Conservation (phyloP, 345 rosid species). For the Melastoma malabathricum region DNA sequence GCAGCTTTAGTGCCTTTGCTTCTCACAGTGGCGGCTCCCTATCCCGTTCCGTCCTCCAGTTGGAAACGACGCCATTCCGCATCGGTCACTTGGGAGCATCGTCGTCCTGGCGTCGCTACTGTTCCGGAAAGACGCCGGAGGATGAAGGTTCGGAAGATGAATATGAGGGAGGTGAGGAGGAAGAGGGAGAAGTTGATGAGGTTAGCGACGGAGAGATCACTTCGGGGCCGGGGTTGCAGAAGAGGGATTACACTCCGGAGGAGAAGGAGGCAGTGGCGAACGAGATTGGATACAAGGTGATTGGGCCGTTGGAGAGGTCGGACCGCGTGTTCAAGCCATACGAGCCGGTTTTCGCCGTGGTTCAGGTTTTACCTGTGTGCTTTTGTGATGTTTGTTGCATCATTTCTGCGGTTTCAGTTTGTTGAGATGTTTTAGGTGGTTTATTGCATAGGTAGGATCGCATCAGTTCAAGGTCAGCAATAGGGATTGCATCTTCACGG, state of each 20-base stretch:
- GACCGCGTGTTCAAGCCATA: conserved; percentile 54
- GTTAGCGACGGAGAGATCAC: conserved; percentile 24
- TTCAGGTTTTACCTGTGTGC: conserved; percentile 53
- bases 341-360: conserved; percentile 77
- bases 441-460: conserved; percentile 52
- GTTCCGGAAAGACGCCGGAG: conserved; percentile 19
- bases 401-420: not conserved
- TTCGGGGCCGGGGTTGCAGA: conserved; percentile 15
- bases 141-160: conserved; percentile 10
- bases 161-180: conserved; percentile 12
- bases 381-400: not conserved
- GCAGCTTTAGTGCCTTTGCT: not conserved
- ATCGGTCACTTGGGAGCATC: not conserved
- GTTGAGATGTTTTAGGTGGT: not conserved
- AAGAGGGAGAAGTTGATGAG: conserved; percentile 8
- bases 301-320: conserved; percentile 43
- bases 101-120: conserved; percentile 27
- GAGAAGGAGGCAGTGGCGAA: conserved; percentile 74
- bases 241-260: conserved; percentile 45
- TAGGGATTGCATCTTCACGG: conserved; percentile 65
- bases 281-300: conserved; percentile 68
- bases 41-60: not conserved
- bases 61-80: too few relatives aligned
- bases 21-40: not conserved
- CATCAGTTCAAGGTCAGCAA: conserved; percentile 97